These are phyloP conservation scores for Gremmenia infestans DNA, from an alignment of 2,329 filamentous ascomycete species.

Conservation along the genomic window DNA sequence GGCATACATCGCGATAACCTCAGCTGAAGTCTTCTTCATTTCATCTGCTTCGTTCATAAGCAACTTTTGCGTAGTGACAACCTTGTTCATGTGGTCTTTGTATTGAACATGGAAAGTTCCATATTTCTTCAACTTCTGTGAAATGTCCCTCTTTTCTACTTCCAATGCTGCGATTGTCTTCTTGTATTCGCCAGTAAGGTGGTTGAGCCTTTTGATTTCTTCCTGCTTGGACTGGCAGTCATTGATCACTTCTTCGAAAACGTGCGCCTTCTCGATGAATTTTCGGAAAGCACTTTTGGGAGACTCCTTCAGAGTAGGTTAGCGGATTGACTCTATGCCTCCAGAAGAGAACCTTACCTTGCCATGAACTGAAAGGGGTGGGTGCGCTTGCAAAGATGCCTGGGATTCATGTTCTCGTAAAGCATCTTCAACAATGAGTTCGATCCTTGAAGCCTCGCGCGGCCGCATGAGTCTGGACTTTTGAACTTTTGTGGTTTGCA, in stretches of 20 bases:
- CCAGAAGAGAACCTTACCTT: background rate
- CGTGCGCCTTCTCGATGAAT: background rate
- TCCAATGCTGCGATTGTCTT: slow-evolving; percentile 13
- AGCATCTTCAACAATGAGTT: background rate
- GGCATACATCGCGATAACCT: background rate
- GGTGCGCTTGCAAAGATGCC: background rate
- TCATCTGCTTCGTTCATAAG: slow-evolving; percentile 14
- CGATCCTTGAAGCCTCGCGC: background rate
- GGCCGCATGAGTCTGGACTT: background rate
- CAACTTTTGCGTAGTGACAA: slow-evolving; percentile 23
- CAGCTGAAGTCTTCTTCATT: slow-evolving; percentile 1
- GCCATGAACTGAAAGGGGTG: background rate
- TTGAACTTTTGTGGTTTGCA: slow-evolving; percentile 2
- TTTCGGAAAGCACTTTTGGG: background rate
- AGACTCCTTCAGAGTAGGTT: background rate
- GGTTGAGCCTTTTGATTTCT: slow-evolving; percentile 11
- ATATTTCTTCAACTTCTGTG: slow-evolving; percentile 22
- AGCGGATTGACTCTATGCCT: background rate
- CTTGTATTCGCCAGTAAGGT: background rate
- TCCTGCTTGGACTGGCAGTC: background rate
- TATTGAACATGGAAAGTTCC: slow-evolving; percentile 26
- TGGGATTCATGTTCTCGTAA: background rate
- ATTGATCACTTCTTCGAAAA: background rate
- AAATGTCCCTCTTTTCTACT: slow-evolving; percentile 16
- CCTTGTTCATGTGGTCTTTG: slow-evolving; percentile 31